Conservation (phyloP, 2,329 filamentous ascomycete species). For the Neurospora sp. region DNA sequence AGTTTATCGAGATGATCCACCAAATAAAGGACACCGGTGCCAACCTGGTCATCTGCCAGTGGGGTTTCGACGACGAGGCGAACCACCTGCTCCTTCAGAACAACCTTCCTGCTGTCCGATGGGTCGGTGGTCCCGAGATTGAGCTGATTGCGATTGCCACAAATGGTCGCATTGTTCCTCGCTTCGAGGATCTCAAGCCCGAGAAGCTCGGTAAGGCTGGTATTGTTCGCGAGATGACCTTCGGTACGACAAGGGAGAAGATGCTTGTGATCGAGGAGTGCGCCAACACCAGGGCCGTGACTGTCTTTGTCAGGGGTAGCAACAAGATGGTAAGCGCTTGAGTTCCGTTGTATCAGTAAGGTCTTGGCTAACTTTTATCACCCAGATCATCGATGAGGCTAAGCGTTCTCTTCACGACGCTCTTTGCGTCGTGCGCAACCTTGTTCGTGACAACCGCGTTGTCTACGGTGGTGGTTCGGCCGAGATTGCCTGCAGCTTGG, state of each 20-base stretch:
- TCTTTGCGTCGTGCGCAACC: slow-evolving; percentile 92
- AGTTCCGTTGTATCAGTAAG: neutral
- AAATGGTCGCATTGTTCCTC: slow-evolving; percentile 92
- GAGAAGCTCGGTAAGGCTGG: slow-evolving; percentile 89
- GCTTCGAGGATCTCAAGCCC: slow-evolving; percentile 86
- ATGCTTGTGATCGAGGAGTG: slow-evolving; percentile 99
- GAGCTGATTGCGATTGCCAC: slow-evolving; percentile 98
- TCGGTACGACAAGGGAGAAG: slow-evolving; percentile 96
- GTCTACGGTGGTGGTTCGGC: slow-evolving; percentile 96
- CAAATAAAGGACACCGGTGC: slow-evolving; percentile 96
- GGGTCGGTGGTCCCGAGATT: slow-evolving; percentile 97
- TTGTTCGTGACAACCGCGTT: slow-evolving; percentile 91
- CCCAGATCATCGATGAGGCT: slow-evolving; percentile 95
- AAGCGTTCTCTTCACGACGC: slow-evolving; percentile 96
- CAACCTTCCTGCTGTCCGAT: slow-evolving; percentile 87
- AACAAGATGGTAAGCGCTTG: slow-evolving; percentile 83
- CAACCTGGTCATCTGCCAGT: slow-evolving; percentile 97
- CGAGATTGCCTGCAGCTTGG: slow-evolving; percentile 93
- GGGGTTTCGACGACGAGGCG: slow-evolving; percentile 98
- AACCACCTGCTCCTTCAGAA: slow-evolving; percentile 97
- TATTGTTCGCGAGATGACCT: slow-evolving; percentile 86
- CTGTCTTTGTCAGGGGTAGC: slow-evolving; percentile 89
- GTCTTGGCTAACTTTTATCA: slow-evolving; percentile 9
- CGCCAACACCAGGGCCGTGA: slow-evolving; percentile 93
- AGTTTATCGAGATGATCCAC: slow-evolving; percentile 97